phyloP scores from a whole-genome alignment of 768 basidiomycete genomes.

The Tricholoma saponaceum region DNA sequence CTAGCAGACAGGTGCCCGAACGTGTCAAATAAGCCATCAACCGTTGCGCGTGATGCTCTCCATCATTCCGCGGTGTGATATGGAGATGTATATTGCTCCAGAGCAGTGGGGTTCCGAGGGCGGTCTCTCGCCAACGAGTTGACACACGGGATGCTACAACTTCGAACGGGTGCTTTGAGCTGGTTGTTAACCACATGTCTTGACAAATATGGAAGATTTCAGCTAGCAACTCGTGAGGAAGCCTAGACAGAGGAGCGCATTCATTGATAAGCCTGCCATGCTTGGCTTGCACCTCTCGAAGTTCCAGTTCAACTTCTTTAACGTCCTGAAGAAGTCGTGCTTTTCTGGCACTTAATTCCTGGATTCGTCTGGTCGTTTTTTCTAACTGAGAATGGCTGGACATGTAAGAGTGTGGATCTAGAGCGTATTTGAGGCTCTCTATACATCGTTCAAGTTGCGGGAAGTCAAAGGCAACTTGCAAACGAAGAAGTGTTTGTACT shows the following conservation, averaged over 20 bases:
- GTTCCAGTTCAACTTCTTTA: constrained; percentile 26
- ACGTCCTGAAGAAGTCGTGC: constrained; percentile 30
- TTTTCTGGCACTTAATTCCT: constrained; percentile 23
- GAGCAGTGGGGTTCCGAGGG: constrained; percentile 35
- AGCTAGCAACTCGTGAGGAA: constrained; percentile 39
- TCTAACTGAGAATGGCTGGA: background rate
- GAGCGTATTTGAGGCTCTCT: background rate
- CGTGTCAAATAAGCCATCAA: constrained; percentile 34
- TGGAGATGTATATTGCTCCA: constrained; percentile 39
- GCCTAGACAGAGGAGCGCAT: constrained; percentile 25
- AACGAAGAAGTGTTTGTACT: background rate
- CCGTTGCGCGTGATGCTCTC: constrained; percentile 15
- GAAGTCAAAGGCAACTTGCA: too few species aligned
- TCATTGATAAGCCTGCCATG: constrained; percentile 33
- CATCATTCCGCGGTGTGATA: constrained; percentile 19
- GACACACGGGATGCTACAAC: constrained; percentile 43
- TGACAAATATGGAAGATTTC: constrained; percentile 34
- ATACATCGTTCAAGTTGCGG: background rate
- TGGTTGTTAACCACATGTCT: constrained; percentile 7
- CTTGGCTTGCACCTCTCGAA: constrained; percentile 25
- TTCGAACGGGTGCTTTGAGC: constrained; percentile 23
- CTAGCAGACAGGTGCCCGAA: constrained; percentile 32
- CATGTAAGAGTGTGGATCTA: background rate
- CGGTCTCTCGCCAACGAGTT: constrained; percentile 37
- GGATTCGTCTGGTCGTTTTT: constrained; percentile 17